Evolutionary conservation across 139 green algal species (phyloP).

Genomic region (Limnomonas spitsbergensis): DNA sequence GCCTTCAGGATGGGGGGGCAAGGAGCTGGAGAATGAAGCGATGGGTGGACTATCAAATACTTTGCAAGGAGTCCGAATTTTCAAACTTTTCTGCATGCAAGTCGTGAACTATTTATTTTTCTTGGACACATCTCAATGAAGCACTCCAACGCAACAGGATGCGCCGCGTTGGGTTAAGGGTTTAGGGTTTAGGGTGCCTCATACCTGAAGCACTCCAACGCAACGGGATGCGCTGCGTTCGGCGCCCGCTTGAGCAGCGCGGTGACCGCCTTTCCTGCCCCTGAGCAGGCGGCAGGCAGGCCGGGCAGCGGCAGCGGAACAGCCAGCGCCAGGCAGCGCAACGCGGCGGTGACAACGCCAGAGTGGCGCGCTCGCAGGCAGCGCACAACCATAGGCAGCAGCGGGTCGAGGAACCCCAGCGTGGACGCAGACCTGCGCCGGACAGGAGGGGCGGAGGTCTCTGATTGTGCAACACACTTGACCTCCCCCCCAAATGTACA

Average conservation of each 20-base stretch:
- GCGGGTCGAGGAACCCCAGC: conserved; percentile 57
- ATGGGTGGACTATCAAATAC: too few relatives aligned
- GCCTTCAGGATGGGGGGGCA: too few relatives aligned
- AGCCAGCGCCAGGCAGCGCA: conserved; percentile 57
- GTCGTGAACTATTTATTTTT: too few relatives aligned
- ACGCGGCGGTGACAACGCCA: conserved; percentile 42
- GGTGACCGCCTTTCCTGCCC: conserved; percentile 45
- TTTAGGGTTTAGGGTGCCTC: too few relatives aligned
- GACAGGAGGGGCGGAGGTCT: neutral
- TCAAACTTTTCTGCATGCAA: too few relatives aligned
- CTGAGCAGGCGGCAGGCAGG: conserved; percentile 29
- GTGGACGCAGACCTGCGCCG: conserved; percentile 16
- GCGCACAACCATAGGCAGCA: conserved; percentile 70
- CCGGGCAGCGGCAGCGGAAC: conserved; percentile 55
- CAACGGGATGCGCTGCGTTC: conserved; percentile 52
- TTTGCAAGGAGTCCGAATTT: too few relatives aligned
- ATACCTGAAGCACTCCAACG: conserved; percentile 58
- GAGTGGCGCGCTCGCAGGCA: conserved; percentile 40
- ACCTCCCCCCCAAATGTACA: too few relatives aligned
- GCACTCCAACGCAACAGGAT: conserved; percentile 63
- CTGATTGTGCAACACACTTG: too few relatives aligned
- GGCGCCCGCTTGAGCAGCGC: conserved; percentile 57
- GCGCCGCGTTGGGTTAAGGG: conserved; percentile 44
- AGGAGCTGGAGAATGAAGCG: too few relatives aligned
- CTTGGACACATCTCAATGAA: too few relatives aligned